Percentiles rank a stretch among this genome's conserved stretches.
Evolutionary conservation across 306 rosid genomes (phyloP).

Genomic region (Fragaria iinumae): DNA sequence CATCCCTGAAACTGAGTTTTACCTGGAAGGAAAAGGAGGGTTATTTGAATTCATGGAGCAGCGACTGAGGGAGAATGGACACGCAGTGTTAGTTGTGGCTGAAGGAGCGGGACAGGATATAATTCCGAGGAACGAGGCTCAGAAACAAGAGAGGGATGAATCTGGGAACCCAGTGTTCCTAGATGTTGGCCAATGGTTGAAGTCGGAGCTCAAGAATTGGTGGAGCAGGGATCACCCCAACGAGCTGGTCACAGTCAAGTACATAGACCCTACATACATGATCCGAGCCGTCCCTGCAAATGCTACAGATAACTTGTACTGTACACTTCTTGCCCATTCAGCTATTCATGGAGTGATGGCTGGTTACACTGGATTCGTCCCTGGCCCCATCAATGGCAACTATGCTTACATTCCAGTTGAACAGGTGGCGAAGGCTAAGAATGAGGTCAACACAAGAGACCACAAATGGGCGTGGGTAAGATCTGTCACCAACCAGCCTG

Average conservation of each 20-base stretch:
- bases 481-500: constrained; percentile 82
- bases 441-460: constrained; percentile 54
- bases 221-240: constrained; percentile 59
- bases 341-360: constrained; percentile 90
- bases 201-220: constrained; percentile 77
- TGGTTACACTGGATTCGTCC: constrained; percentile 78
- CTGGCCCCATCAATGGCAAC: constrained; percentile 68
- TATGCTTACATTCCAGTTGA: constrained; percentile 78
- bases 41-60: constrained; percentile 61
- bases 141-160: constrained; percentile 66
- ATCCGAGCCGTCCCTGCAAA: constrained; percentile 86
- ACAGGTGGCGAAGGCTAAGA: constrained; percentile 66
- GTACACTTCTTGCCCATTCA: constrained; percentile 80
- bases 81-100: constrained; percentile 79
- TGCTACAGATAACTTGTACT: constrained; percentile 66
- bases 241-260: constrained; percentile 63
- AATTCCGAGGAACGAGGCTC: constrained; percentile 62
- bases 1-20: constrained; percentile 67
- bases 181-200: constrained; percentile 81
- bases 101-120: constrained; percentile 85
- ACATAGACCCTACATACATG: constrained; percentile 92
- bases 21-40: constrained; percentile 84
- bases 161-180: constrained; percentile 73
- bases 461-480: constrained; percentile 97
- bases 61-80: constrained; percentile 58